Conservation (phyloP, 352 stramenopile species). For the Phytopythium sindhum region DNA sequence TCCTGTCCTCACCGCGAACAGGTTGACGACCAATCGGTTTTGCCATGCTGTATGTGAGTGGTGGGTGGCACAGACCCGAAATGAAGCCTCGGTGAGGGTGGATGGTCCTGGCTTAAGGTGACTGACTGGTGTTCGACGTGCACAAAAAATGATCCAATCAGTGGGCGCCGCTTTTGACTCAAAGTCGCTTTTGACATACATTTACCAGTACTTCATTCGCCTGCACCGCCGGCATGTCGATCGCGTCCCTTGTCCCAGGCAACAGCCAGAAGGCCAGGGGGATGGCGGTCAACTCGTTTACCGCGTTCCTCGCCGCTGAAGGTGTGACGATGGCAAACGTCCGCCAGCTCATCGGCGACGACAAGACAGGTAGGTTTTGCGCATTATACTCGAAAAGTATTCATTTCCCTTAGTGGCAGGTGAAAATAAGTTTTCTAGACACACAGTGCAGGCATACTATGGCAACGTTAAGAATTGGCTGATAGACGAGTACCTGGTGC, state of each 20-base stretch:
- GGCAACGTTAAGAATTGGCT: slow-evolving; percentile 15
- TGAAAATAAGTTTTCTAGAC: too few species aligned
- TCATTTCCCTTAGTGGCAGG: too few species aligned
- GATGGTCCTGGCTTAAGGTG: background rate
- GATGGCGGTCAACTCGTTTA: too few species aligned
- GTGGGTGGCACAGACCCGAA: background rate
- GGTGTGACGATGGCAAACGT: too few species aligned
- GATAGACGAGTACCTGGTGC: slow-evolving; percentile 2
- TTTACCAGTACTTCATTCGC: background rate
- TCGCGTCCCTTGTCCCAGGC: too few species aligned
- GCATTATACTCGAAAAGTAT: too few species aligned
- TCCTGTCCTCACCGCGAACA: background rate
- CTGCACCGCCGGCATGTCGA: too few species aligned
- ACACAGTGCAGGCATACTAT: too few species aligned
- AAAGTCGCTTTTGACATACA: background rate
- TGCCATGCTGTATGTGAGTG: background rate
- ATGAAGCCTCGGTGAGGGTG: background rate
- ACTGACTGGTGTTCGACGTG: background rate
- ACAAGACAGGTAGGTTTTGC: too few species aligned
- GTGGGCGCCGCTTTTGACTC: background rate
- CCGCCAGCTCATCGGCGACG: too few species aligned
- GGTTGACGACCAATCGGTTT: background rate
- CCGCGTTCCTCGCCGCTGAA: too few species aligned
- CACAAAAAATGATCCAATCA: background rate
- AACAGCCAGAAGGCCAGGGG: too few species aligned